These are phyloP conservation scores for Artemisia argyi DNA, from an alignment of 129 eudicot species.

Conservation along the genomic window DNA sequence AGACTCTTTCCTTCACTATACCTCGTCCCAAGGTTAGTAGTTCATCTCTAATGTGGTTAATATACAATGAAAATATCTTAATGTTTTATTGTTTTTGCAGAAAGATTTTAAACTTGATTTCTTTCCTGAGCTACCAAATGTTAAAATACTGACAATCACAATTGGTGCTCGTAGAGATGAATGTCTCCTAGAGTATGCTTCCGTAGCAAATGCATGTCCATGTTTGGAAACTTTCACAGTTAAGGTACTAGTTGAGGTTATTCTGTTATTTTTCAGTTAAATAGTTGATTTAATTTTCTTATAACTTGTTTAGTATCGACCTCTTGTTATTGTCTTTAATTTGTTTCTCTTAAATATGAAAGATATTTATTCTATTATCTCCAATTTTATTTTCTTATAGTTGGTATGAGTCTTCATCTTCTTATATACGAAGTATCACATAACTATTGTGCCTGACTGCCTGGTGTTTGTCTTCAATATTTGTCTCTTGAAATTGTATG, in stretches of 20 bases:
- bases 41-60: background rate
- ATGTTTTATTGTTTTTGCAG: conserved; percentile 19
- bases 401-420: too few species aligned
- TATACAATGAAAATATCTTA: background rate
- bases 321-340: background rate
- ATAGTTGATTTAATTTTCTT: too few species aligned
- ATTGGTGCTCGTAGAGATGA: conserved; percentile 43
- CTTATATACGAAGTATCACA: too few species aligned
- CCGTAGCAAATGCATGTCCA: conserved; percentile 37
- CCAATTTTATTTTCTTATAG: too few species aligned
- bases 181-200: conserved; percentile 35
- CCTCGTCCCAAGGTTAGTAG: background rate
- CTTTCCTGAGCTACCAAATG: conserved; percentile 37
- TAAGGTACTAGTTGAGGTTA: too few species aligned
- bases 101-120: conserved; percentile 12
- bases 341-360: too few species aligned
- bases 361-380: too few species aligned
- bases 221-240: conserved; percentile 37
- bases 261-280: too few species aligned
- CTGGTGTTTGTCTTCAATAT: too few species aligned
- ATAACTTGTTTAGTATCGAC: too few species aligned
- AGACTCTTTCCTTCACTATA: conserved; percentile 11
- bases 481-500: too few species aligned
- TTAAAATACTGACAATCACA: conserved; percentile 35
- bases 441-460: too few species aligned